Conservation (phyloP, 2,329 filamentous ascomycete species). For the Ophiobolus disseminans region DNA sequence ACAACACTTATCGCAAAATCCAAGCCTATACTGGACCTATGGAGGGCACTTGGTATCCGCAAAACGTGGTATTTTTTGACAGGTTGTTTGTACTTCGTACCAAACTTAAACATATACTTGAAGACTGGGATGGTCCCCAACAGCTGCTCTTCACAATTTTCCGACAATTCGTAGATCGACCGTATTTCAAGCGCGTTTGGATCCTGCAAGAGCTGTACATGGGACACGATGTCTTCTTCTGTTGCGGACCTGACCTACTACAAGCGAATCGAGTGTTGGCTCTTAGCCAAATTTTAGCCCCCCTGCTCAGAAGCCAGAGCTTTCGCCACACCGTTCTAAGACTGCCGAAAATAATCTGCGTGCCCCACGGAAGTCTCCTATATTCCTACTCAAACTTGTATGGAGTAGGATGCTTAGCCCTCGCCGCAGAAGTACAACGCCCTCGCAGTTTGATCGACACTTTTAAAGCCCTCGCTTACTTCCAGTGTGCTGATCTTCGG, state of each 20-base stretch:
- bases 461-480: not conserved
- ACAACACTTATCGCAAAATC: not conserved
- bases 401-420: not conserved
- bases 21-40: not conserved
- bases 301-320: not conserved
- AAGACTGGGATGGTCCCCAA: no score
- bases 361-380: not conserved
- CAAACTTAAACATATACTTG: not conserved
- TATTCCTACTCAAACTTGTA: not conserved
- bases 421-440: not conserved
- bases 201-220: conserved; percentile 15
- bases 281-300: not conserved
- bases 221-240: not conserved
- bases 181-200: conserved; percentile 14
- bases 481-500: not conserved
- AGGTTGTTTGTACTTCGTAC: no score
- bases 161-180: not conserved
- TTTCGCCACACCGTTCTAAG: not conserved
- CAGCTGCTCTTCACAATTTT: not conserved
- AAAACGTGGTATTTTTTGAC: not conserved
- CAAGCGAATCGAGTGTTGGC: not conserved
- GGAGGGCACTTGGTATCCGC: not conserved
- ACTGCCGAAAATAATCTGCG: no score
- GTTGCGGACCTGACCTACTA: not conserved
- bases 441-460: not conserved